Evolutionary conservation across 495 filamentous ascomycete genomes (phyloP), one percentile per base, ranked within the genome.

Genomic region (Trichocladium uniseriatum): DNA sequence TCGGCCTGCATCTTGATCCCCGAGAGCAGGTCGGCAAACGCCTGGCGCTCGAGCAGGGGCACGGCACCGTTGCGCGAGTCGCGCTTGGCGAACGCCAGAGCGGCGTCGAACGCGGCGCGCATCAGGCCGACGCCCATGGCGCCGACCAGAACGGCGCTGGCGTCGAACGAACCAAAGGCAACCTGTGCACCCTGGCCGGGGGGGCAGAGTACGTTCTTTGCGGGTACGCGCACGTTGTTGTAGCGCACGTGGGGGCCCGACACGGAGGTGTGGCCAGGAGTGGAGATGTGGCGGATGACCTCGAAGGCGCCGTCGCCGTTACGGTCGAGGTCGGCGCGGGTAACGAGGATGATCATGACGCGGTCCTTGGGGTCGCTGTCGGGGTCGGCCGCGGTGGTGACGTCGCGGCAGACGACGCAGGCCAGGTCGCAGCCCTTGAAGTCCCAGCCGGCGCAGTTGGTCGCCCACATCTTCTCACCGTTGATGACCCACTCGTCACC

Each of bases 391-490:
- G 57, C 5, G 45, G 62, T 46, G 6, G 66, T 63, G 6, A 61
- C 52, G 42, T 68, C 64, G 14, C 74, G 69, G 54, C 75, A 79
- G 11, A 77, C 73, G 7, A 78, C 69, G 49, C 75, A 78, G 39
- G 69, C 67, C 5, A 80, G 59, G 19, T 75, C 73, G n/a, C 71
- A 70, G 8, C 76, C 76, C 46, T 62, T 56, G 44, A 65, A 64
- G 45, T 78, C 75, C 74, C 75, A 79, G 19, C 75, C 76, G 3
- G 66, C 68, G 45, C 62, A 66, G 50, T 78, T 79, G n/a, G 74
- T 75, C 28, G 75, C 74, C 73, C 75, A 79, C 47, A 73, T 70
- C 68, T 78, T 79, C 42, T 77, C 73, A n/a, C 77, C 77, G 56
- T 73, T 73, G 22, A 79, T 61, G 16, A 79, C 58, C 72, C 72